phyloP scores from a whole-genome alignment of 306 rosid species.

The Castanea crenata region DNA sequence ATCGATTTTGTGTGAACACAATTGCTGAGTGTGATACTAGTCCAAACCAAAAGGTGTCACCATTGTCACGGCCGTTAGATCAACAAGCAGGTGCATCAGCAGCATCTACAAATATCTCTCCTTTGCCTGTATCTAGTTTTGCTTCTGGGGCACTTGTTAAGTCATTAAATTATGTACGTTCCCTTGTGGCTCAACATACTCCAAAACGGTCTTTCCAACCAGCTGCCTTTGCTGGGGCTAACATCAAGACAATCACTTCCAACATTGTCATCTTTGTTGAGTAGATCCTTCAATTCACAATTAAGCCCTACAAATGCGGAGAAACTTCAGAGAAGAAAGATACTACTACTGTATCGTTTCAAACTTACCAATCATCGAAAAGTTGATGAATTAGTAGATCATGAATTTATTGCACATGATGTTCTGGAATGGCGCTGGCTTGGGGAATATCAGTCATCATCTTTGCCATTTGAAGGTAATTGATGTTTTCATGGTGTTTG shows the following conservation, averaged over 20 bases:
- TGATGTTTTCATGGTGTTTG: slow-evolving; percentile 20
- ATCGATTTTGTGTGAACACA: too few species aligned
- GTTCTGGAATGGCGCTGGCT: slow-evolving; percentile 98
- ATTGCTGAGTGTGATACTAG: too few species aligned
- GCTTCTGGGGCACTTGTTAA: too few species aligned
- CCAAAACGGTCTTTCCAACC: too few species aligned
- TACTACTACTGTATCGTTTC: slow-evolving; percentile 51
- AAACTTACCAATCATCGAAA: slow-evolving; percentile 65
- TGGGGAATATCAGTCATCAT: slow-evolving; percentile 58
- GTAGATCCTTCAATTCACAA: slow-evolving; percentile 86
- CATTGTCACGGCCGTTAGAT: too few species aligned
- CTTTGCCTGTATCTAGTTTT: too few species aligned
- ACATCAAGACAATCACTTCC: slow-evolving; percentile 85
- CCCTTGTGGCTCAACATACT: too few species aligned
- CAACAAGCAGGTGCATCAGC: too few species aligned
- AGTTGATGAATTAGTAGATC: slow-evolving; percentile 66
- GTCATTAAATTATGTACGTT: too few species aligned
- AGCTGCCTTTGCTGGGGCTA: too few species aligned
- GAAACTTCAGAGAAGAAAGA: slow-evolving; percentile 68
- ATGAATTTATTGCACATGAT: slow-evolving; percentile 69
- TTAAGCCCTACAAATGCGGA: slow-evolving; percentile 61
- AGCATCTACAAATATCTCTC: too few species aligned
- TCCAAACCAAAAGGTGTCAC: too few species aligned
- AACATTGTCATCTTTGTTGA: slow-evolving; percentile 78
- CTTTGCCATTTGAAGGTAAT: slow-evolving; percentile 59